Evolutionary conservation across 2,329 filamentous ascomycete species (phyloP).

Genomic region (Calonectria montana): DNA sequence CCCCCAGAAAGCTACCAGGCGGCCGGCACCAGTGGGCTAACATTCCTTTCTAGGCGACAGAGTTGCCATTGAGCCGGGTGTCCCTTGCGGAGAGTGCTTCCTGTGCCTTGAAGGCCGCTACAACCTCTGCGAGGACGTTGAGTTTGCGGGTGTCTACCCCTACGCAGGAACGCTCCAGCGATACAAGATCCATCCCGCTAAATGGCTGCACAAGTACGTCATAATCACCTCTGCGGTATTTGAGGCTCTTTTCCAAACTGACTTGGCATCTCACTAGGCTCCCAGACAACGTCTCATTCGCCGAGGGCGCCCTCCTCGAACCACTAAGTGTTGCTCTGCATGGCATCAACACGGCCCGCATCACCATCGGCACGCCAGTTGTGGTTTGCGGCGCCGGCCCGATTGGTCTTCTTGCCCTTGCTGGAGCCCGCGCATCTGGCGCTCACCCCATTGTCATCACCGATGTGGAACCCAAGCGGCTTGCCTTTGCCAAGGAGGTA

Average conservation of each 20-base stretch:
- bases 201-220: conserved; percentile 64
- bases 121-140: conserved; percentile 72
- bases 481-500: conserved; percentile 68
- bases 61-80: conserved; percentile 75
- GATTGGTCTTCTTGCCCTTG: conserved; percentile 69
- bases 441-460: conserved; percentile 74
- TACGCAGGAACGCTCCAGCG: conserved; percentile 70
- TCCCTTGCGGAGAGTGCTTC: conserved; percentile 71
- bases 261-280: conserved; percentile 48
- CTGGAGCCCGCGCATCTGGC: conserved; percentile 69
- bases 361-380: conserved; percentile 65
- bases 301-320: conserved; percentile 72
- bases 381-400: conserved; percentile 73
- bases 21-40: conserved; percentile 9
- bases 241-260: conserved; percentile 3
- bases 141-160: conserved; percentile 71
- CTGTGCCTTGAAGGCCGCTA: conserved; percentile 70
- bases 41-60: conserved; percentile 61
- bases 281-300: conserved; percentile 66
- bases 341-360: conserved; percentile 64
- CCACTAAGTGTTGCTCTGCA: conserved; percentile 73
- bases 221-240: too few relatives aligned
- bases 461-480: conserved; percentile 66
- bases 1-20: not conserved
- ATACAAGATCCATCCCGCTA: conserved; percentile 71